Base-by-base conservation (phyloP, 2,329 filamentous ascomycete genomes). In the Chaetomium globosum region DNA sequence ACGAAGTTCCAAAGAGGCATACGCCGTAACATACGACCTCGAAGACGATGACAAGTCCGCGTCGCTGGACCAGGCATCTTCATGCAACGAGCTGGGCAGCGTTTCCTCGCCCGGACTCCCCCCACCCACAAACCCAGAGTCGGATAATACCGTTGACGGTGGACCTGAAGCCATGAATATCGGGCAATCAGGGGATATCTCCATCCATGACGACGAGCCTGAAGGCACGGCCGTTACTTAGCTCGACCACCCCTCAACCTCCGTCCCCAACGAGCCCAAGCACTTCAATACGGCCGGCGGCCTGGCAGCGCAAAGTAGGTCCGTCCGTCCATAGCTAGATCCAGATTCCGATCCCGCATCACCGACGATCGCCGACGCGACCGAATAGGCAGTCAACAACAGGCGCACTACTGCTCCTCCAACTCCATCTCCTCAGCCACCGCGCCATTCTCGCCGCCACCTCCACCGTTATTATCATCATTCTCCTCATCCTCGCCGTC, bases 401-500 rank as follows among this genome's bases (percentile, higher is more conserved):
- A 12, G 26, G 55, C 48, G 26, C 8, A 21, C 55, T 64, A 70
- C 46, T 64, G 69, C 46, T 69, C 66, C 59, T 66, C 65, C 53
- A 69, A 28, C 16, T 71, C 70, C 67, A 70, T 67, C 48, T 61
- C 67, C 72, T 76, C 71, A 2, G 57, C 55, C 9, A 13, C 26
- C 7, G 4, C 39, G 4, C 33, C 33, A 43, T 64, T 63, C 53
- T 68, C 64, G 36, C 80, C 79, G n/a, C 80, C 79, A n/a, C 81
- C 79, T 19, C 80, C 79, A n/a, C 81, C 80, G 53, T 82, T 80
- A 7, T 82, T 80, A 7, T n/a, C 54, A 5, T 28, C 54, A 3
- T 59, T 63, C 21, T 64, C 66, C 23, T 80, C 80, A 12, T 78
- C 76, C 19, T 81, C 79, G 23, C 81, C 80, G 54, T 82, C 80